phyloP scores from a whole-genome alignment of 73 alveolate species.

The Breviolum minutum region DNA sequence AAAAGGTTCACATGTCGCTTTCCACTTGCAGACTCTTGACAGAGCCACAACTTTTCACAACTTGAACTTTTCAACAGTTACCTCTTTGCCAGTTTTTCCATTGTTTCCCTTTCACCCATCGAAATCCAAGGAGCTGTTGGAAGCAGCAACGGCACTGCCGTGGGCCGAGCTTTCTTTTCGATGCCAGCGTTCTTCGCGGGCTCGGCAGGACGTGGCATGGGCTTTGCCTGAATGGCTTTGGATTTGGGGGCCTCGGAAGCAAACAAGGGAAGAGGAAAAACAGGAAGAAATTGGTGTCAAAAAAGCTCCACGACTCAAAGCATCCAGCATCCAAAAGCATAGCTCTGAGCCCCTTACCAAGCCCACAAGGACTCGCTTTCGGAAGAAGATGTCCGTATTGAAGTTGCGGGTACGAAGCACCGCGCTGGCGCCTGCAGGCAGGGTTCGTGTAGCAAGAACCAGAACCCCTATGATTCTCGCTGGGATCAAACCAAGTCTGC shows the following conservation, averaged over 20 bases:
- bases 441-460: too few species aligned
- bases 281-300: not conserved
- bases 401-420: not conserved
- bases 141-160: not conserved
- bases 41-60: too few species aligned
- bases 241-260: not conserved
- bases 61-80: too few species aligned
- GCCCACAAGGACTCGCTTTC: not conserved
- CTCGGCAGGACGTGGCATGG: conserved; percentile 35
- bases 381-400: conserved; percentile 24
- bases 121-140: not conserved
- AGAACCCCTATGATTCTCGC: too few species aligned
- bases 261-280: too few species aligned
- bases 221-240: conserved; percentile 31
- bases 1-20: too few species aligned
- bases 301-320: not conserved
- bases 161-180: conserved; percentile 17
- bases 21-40: too few species aligned
- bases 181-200: not conserved
- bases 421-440: not conserved
- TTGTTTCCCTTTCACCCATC: too few species aligned
- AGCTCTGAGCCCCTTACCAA: not conserved
- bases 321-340: not conserved
- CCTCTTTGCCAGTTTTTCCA: too few species aligned
- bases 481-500: too few species aligned